Percentiles rank a stretch among this genome's conserved stretches.
phyloP scores from a whole-genome alignment of 805 yeast species.

The Myxozyma vanderwaltii region DNA sequence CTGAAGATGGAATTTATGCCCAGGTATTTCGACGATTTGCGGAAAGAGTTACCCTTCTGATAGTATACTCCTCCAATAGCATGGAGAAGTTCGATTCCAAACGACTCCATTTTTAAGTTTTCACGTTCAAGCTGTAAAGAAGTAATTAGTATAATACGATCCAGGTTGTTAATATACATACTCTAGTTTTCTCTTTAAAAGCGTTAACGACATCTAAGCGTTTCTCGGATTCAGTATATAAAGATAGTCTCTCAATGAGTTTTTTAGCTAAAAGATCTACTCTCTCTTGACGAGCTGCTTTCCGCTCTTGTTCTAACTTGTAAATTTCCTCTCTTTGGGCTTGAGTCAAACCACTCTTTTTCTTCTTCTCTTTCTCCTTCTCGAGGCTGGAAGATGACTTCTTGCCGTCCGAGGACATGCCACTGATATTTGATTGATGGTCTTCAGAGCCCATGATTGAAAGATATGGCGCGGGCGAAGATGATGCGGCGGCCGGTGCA shows the following conservation, averaged over 20 bases:
- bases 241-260: constrained; percentile 56
- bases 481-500: not conserved
- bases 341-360: constrained; percentile 45
- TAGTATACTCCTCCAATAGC: constrained; percentile 80
- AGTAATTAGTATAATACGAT: not conserved
- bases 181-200: constrained; percentile 64
- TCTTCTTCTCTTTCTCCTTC: constrained; percentile 41
- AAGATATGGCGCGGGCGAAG: not conserved
- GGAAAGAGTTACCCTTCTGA: constrained; percentile 69
- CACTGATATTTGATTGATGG: not conserved
- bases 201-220: constrained; percentile 62
- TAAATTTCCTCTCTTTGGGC: constrained; percentile 56
- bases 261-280: constrained; percentile 63
- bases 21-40: constrained; percentile 73
- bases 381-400: constrained; percentile 4
- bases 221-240: constrained; percentile 63
- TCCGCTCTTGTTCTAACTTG: constrained; percentile 75
- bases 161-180: constrained; percentile 35
- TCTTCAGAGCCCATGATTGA: constrained; percentile 5
- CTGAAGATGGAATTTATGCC: constrained; percentile 86
- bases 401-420: constrained; percentile 7
- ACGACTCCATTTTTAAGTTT: constrained; percentile 88
- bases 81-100: constrained; percentile 81
- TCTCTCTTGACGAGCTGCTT: constrained; percentile 63
- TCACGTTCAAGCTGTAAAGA: constrained; percentile 63